phyloP scores from a whole-genome alignment of 176 grass and related monocot genomes.

The Triticum dicoccoides region DNA sequence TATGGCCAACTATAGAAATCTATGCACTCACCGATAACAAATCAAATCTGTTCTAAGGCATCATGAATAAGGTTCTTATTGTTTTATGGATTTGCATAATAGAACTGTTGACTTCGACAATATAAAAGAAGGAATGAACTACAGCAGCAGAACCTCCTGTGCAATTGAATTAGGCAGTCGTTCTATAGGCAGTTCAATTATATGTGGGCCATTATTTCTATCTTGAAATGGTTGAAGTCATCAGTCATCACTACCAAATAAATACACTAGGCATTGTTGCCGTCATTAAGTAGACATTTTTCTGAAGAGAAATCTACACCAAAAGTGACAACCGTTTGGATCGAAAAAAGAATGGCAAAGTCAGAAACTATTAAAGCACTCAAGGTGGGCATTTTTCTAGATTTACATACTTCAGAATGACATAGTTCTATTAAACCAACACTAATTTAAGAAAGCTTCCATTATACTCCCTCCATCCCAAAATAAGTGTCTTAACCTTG shows the following conservation, averaged over 20 bases:
- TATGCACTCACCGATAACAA: no score
- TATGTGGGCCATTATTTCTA: no score
- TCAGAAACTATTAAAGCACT: neutral
- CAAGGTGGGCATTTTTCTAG: neutral
- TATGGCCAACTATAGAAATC: no score
- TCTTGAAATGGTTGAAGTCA: neutral
- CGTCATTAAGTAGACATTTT: neutral
- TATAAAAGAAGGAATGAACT: neutral
- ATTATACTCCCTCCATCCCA: no score
- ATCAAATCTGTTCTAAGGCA: no score
- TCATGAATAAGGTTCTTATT: no score
- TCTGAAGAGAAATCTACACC: neutral
- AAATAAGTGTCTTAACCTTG: no score
- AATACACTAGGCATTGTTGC: neutral
- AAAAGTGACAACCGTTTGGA: neutral
- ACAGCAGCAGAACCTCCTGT: neutral
- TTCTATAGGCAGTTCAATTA: no score
- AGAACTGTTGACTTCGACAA: no score
- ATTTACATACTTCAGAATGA: neutral
- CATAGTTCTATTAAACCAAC: neutral
- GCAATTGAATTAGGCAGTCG: neutral
- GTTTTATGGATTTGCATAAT: no score
- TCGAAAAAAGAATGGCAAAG: neutral
- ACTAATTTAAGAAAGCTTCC: neutral
- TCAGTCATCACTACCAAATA: neutral